These are phyloP conservation scores for Elsinoe australis DNA, from an alignment of 2,329 filamentous ascomycete genomes.

Conservation along the genomic window DNA sequence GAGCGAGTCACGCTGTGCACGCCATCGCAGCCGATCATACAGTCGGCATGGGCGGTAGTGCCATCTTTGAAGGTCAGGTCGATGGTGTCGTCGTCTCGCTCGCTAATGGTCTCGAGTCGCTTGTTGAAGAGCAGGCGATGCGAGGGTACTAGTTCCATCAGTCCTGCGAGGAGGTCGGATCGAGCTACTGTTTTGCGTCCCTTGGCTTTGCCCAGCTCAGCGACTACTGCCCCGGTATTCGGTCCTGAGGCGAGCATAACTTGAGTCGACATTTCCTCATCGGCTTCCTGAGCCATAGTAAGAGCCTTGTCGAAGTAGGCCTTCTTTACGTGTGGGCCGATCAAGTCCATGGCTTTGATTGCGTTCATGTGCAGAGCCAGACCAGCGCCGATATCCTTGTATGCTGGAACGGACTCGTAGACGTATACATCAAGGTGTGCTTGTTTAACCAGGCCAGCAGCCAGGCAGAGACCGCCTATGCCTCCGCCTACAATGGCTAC, in stretches of 20 bases:
- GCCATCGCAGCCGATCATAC: conserved; percentile 48
- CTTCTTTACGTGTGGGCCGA: conserved; percentile 33
- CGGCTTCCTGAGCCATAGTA: conserved; percentile 37
- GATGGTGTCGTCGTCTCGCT: conserved; percentile 27
- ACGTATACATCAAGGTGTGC: conserved; percentile 40
- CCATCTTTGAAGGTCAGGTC: conserved; percentile 44
- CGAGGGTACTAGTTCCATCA: conserved; percentile 40
- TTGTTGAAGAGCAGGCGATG: conserved; percentile 40
- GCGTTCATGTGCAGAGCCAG: conserved; percentile 49
- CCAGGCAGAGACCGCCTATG: conserved; percentile 44
- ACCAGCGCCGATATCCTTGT: conserved; percentile 43
- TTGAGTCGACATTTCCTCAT: conserved; percentile 29
- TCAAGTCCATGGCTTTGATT: conserved; percentile 41
- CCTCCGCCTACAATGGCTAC: conserved; percentile 46
- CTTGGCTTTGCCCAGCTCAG: conserved; percentile 31
- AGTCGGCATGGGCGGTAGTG: conserved; percentile 37
- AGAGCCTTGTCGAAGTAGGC: conserved; percentile 44
- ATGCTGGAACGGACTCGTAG: conserved; percentile 43
- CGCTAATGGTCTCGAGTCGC: conserved; percentile 32
- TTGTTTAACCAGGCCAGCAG: conserved; percentile 40
- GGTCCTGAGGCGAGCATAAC: conserved; percentile 30
- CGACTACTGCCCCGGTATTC: conserved; percentile 37
- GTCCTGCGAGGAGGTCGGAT: conserved; percentile 44
- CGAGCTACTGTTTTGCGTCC: conserved; percentile 36
- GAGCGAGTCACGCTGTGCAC: conserved; percentile 43